Percentiles rank a stretch among this genome's conserved stretches.
phyloP scores from a whole-genome alignment of 345 rosid genomes.

The Melaleuca alternifolia region DNA sequence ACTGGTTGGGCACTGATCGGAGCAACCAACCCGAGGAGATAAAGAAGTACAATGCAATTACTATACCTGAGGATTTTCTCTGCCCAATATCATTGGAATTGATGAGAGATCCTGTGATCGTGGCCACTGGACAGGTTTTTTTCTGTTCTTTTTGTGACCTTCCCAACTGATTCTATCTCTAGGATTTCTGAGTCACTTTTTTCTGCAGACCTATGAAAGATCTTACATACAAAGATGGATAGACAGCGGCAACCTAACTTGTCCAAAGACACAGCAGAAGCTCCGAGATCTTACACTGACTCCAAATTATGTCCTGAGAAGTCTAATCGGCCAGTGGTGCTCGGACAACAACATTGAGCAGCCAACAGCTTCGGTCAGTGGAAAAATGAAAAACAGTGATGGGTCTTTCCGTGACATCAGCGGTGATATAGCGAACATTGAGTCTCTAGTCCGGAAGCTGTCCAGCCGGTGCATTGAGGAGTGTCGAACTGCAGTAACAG shows the following conservation, averaged over 20 bases:
- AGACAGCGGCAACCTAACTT: slow-evolving; percentile 71
- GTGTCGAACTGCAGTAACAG: slow-evolving; percentile 53
- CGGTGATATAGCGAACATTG: slow-evolving; percentile 58
- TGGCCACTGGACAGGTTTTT: slow-evolving; percentile 86
- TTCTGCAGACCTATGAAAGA: slow-evolving; percentile 89
- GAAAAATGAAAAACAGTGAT: slow-evolving; percentile 45
- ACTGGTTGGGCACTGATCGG: neutral
- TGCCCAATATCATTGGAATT: slow-evolving; percentile 89
- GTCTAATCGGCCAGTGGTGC: slow-evolving; percentile 84
- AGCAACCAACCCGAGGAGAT: slow-evolving; percentile 27
- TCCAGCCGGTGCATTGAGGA: slow-evolving; percentile 46
- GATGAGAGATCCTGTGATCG: slow-evolving; percentile 96
- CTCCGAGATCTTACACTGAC: slow-evolving; percentile 73
- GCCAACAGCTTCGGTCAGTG: slow-evolving; percentile 42
- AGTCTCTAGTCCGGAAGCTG: slow-evolving; percentile 57
- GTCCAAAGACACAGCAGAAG: slow-evolving; percentile 96
- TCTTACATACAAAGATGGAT: slow-evolving; percentile 95
- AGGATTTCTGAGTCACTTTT: neutral
- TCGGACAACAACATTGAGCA: slow-evolving; percentile 62
- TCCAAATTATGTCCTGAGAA: slow-evolving; percentile 81
- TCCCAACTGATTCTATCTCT: neutral
- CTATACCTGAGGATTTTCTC: slow-evolving; percentile 69
- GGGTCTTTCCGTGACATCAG: slow-evolving; percentile 61
- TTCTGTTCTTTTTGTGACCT: neutral
- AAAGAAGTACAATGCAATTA: slow-evolving; percentile 40